Conservation (phyloP, 805 yeast species). For the Spathaspora hagerdaliae region DNA sequence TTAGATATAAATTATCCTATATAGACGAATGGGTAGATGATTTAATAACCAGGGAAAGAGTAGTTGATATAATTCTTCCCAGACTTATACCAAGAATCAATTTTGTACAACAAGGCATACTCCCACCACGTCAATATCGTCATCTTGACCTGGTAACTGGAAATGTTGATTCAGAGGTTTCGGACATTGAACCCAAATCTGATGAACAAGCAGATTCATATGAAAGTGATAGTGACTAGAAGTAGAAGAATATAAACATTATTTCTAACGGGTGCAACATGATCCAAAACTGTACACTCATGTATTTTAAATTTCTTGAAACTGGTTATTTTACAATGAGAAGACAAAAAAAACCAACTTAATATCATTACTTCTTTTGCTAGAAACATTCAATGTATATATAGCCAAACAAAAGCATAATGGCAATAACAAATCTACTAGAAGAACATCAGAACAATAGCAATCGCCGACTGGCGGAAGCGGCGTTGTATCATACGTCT, state of each 20-base stretch:
- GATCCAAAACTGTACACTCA: too few relatives aligned
- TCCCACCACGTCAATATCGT: slow-evolving; percentile 37
- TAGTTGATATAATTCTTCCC: slow-evolving; percentile 74
- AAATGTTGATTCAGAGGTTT: slow-evolving; percentile 12
- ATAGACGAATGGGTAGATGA: slow-evolving; percentile 76
- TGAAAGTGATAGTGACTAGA: slow-evolving; percentile 37
- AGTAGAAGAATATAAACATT: too few relatives aligned
- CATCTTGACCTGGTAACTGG: slow-evolving; percentile 12
- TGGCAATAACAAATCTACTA: slow-evolving; percentile 33
- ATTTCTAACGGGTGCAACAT: too few relatives aligned
- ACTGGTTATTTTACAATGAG: too few relatives aligned
- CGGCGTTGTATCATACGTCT: slow-evolving; percentile 19
- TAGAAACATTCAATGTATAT: too few relatives aligned
- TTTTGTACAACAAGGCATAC: slow-evolving; percentile 39
- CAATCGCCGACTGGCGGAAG: slow-evolving; percentile 12
- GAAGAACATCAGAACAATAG: not conserved
- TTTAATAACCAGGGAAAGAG: slow-evolving; percentile 52
- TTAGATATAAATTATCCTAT: slow-evolving; percentile 36
- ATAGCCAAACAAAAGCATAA: slow-evolving; percentile 5
- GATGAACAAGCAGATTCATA: slow-evolving; percentile 13
- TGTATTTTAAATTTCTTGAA: too few relatives aligned
- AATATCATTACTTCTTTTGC: too few relatives aligned
- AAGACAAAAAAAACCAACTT: too few relatives aligned
- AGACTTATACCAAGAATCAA: slow-evolving; percentile 42
- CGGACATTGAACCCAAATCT: slow-evolving; percentile 10